A percentile compares a stretch with the other conserved stretches of the same genome.
phyloP scores from a whole-genome alignment of 2,329 filamentous ascomycete genomes.

The Grosmannia huntii region DNA sequence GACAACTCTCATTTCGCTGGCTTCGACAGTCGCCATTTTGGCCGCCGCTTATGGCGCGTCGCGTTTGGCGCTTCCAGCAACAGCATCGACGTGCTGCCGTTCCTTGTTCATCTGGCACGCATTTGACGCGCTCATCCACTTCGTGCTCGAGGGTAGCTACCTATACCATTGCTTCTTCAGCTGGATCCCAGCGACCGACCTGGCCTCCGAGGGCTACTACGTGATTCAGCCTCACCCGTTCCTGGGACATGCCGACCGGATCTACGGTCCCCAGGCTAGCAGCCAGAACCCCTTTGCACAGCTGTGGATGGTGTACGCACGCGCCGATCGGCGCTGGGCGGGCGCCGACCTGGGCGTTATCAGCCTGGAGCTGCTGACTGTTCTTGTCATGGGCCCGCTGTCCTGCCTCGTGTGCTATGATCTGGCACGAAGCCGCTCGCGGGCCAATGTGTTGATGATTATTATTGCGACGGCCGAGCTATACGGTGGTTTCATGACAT shows the following conservation, averaged over 20 bases:
- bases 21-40: slow-evolving; percentile 40
- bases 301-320: slow-evolving; percentile 58
- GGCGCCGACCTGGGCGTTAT: slow-evolving; percentile 50
- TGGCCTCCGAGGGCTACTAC: slow-evolving; percentile 23
- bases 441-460: slow-evolving; percentile 48
- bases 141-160: slow-evolving; percentile 81
- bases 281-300: slow-evolving; percentile 41
- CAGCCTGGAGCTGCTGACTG: slow-evolving; percentile 53
- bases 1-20: slow-evolving; percentile 46
- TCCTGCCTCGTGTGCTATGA: slow-evolving; percentile 47
- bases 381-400: slow-evolving; percentile 47
- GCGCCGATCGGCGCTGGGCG: slow-evolving; percentile 51
- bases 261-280: slow-evolving; percentile 45
- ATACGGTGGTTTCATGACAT: slow-evolving; percentile 60
- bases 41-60: slow-evolving; percentile 36
- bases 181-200: slow-evolving; percentile 24
- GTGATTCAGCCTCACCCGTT: slow-evolving; percentile 37
- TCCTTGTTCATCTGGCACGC: slow-evolving; percentile 89
- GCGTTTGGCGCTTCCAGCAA: slow-evolving; percentile 31
- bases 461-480: slow-evolving; percentile 53
- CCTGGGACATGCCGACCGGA: slow-evolving; percentile 31
- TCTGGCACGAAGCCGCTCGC: slow-evolving; percentile 41
- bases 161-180: slow-evolving; percentile 89
- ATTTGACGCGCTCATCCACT: slow-evolving; percentile 84
- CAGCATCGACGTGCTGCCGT: slow-evolving; percentile 51